Evolutionary conservation across 495 filamentous ascomycete species (phyloP).

Genomic region (Tuber brumale): DNA sequence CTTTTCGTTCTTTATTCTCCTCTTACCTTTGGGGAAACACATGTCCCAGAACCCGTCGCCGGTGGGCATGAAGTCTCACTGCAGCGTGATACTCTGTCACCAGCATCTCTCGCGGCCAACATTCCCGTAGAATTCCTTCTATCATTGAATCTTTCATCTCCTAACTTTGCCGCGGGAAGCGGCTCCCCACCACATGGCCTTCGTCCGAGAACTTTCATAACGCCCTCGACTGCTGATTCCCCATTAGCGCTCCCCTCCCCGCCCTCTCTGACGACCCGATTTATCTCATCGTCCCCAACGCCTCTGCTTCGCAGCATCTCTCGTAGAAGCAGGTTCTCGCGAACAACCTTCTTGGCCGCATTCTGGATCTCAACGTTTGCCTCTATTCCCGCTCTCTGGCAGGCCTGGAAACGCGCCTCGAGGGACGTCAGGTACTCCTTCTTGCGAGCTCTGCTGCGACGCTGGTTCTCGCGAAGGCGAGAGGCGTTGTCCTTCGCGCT

Average conservation of each 20-base stretch:
- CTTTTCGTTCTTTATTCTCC: neutral
- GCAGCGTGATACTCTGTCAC: slow-evolving; percentile 18
- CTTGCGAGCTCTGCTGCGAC: slow-evolving; percentile 65
- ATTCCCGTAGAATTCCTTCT: slow-evolving; percentile 36
- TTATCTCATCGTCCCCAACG: slow-evolving; percentile 47
- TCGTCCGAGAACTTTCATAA: slow-evolving; percentile 29
- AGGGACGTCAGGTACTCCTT: slow-evolving; percentile 70
- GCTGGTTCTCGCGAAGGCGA: slow-evolving; percentile 72
- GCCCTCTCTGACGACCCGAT: slow-evolving; percentile 35
- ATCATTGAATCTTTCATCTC: slow-evolving; percentile 9
- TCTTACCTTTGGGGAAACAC: slow-evolving; percentile 4
- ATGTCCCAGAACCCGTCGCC: neutral
- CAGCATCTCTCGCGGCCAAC: slow-evolving; percentile 30
- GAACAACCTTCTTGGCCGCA: slow-evolving; percentile 56
- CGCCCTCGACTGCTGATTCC: slow-evolving; percentile 29
- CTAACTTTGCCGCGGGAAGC: slow-evolving; percentile 7
- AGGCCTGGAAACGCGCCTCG: slow-evolving; percentile 57
- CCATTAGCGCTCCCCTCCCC: slow-evolving; percentile 22
- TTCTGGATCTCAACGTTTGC: slow-evolving; percentile 58
- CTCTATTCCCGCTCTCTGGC: slow-evolving; percentile 54
- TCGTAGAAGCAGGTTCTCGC: slow-evolving; percentile 57
- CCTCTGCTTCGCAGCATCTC: slow-evolving; percentile 47
- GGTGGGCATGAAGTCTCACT: neutral
- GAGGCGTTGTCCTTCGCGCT: slow-evolving; percentile 33
- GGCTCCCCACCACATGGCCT: slow-evolving; percentile 26